These are phyloP conservation scores for Phytopythium chamaehyphon DNA, from an alignment of 352 stramenopile species.

Conservation along the genomic window DNA sequence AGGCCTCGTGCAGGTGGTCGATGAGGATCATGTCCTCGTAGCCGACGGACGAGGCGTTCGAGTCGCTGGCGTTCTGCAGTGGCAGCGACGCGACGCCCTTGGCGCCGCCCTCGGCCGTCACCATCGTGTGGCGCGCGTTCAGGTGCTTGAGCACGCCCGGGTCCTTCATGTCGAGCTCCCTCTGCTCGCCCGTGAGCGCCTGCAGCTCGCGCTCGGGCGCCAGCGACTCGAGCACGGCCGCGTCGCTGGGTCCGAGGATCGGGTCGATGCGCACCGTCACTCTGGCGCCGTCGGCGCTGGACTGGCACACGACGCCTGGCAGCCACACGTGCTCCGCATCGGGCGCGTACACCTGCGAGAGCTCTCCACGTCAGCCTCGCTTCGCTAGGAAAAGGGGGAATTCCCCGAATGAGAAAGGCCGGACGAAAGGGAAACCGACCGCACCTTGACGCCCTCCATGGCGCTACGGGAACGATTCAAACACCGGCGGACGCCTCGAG, in stretches of 20 bases:
- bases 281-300: conserved; percentile 30
- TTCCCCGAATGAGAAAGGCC: neutral
- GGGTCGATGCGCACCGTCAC: conserved; percentile 67
- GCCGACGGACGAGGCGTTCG: conserved; percentile 27
- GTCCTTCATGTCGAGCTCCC: conserved; percentile 51
- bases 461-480: neutral
- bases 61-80: conserved; percentile 65
- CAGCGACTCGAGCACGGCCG: conserved; percentile 31
- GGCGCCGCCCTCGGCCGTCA: conserved; percentile 15
- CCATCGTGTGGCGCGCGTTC: conserved; percentile 57
- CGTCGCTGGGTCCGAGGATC: conserved; percentile 46
- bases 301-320: conserved; percentile 61
- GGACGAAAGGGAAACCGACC: neutral
- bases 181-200: conserved; percentile 48
- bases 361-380: too few species aligned
- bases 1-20: conserved; percentile 81
- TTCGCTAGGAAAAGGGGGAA: too few species aligned
- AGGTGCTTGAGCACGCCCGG: conserved; percentile 50
- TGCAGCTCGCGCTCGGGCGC: conserved; percentile 48
- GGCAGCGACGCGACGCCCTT: conserved; percentile 36
- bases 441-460: conserved; percentile 67
- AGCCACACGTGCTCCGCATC: conserved; percentile 80
- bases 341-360: conserved; percentile 66
- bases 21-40: conserved; percentile 89
- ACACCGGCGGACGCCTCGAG: neutral